Evolutionary conservation across 1,139 yeast genomes (phyloP).

Genomic region (Candida anutae): DNA sequence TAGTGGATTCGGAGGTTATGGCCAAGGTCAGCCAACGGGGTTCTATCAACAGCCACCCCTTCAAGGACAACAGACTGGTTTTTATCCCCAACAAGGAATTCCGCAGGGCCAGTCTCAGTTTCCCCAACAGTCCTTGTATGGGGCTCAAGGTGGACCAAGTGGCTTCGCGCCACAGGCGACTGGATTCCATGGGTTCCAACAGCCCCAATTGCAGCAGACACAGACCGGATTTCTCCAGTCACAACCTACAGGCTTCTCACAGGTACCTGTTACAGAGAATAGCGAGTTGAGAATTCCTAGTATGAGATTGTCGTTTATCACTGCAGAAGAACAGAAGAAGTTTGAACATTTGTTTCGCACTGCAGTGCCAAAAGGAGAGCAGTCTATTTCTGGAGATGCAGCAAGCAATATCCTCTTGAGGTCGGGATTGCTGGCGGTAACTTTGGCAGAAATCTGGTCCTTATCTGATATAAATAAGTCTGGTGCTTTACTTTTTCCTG

Average conservation of each 20-base stretch:
- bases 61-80: constrained; percentile 14
- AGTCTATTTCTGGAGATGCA: constrained; percentile 65
- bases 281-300: constrained; percentile 47
- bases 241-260: constrained; percentile 29
- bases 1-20: constrained; percentile 12
- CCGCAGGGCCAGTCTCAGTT: constrained; percentile 24
- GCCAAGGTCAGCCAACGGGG: constrained; percentile 14
- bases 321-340: constrained; percentile 77
- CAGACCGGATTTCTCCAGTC: constrained; percentile 26
- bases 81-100: constrained; percentile 11
- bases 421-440: constrained; percentile 69
- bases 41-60: constrained; percentile 12
- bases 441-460: constrained; percentile 85
- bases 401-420: constrained; percentile 76
- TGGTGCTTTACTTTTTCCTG: constrained; percentile 84
- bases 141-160: constrained; percentile 2
- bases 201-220: constrained; percentile 7
- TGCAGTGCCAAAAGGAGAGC: constrained; percentile 71
- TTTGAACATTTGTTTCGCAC: constrained; percentile 77
- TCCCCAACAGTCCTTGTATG: constrained; percentile 6
- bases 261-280: constrained; percentile 22
- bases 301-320: constrained; percentile 74
- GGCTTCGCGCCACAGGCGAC: constrained; percentile 9
- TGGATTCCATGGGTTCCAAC: constrained; percentile 12
- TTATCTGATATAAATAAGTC: constrained; percentile 81